Evolutionary conservation across 1,284 basidiomycete genomes (phyloP).

Genomic region (Cryptococcus hybrid): DNA sequence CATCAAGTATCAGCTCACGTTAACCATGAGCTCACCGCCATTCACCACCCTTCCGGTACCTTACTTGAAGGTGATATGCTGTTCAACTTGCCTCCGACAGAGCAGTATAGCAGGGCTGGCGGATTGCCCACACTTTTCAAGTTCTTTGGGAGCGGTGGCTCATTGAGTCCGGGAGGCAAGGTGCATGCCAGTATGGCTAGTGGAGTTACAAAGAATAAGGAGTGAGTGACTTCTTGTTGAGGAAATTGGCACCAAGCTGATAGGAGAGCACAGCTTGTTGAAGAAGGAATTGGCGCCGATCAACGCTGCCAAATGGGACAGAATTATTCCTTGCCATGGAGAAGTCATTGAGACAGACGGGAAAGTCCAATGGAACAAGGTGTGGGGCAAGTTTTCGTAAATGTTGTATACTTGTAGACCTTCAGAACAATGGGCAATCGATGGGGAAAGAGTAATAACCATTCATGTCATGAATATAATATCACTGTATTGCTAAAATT

Average conservation of each 20-base stretch:
- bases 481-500: no score
- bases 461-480: no score
- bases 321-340: constrained; percentile 88
- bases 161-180: constrained; percentile 60
- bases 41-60: constrained; percentile 73
- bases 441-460: no score
- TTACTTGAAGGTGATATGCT: constrained; percentile 85
- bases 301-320: constrained; percentile 63
- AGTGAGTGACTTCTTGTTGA: constrained; percentile 52
- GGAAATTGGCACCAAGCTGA: not conserved
- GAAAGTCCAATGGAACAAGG: constrained; percentile 64
- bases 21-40: constrained; percentile 87
- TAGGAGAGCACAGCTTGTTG: constrained; percentile 16
- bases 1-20: constrained; percentile 76
- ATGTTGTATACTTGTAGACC: no score
- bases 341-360: constrained; percentile 77
- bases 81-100: constrained; percentile 81
- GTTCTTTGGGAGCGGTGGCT: constrained; percentile 24
- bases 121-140: constrained; percentile 51
- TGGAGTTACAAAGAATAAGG: constrained; percentile 59
- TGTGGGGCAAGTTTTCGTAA: constrained; percentile 41
- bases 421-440: no score
- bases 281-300: constrained; percentile 38
- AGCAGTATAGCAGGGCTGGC: constrained; percentile 67
- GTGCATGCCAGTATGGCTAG: constrained; percentile 61